A percentile compares a stretch with the other conserved stretches of the same genome.
These are phyloP conservation scores for Leishmania tarentolae DNA, from an alignment of 208 protist genomes.

Conservation along the genomic window DNA sequence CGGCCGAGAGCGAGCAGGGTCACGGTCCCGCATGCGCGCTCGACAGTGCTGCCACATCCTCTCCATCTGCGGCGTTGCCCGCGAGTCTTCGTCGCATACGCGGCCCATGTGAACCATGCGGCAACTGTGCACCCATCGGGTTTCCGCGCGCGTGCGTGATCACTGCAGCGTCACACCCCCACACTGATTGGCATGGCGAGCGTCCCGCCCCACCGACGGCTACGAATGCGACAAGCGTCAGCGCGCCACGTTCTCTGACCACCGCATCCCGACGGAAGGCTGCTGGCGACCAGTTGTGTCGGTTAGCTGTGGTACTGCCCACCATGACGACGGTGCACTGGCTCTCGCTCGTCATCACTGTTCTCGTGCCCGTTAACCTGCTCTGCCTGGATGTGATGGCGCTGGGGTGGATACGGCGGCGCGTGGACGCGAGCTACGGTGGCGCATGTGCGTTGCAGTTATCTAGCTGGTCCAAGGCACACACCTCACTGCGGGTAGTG, in stretches of 20 bases:
- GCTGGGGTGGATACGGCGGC: slow-evolving; percentile 13
- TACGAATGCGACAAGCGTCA: neutral
- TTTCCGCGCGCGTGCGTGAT: neutral
- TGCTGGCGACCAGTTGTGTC: slow-evolving; percentile 2
- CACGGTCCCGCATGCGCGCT: neutral
- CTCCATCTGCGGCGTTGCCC: neutral
- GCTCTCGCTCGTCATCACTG: slow-evolving; percentile 31
- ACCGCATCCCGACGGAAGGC: neutral
- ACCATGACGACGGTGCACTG: slow-evolving; percentile 10
- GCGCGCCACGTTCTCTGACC: neutral
- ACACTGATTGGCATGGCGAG: neutral
- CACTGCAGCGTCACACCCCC: neutral
- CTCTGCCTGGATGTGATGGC: slow-evolving; percentile 32
- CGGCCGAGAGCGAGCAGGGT: neutral
- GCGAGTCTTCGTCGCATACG: neutral
- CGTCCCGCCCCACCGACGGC: neutral
- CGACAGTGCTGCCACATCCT: neutral
- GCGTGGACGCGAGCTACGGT: slow-evolving; percentile 18
- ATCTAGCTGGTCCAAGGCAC: too few relatives aligned
- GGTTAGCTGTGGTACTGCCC: slow-evolving; percentile 10
- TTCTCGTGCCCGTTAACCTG: slow-evolving; percentile 32
- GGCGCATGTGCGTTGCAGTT: neutral
- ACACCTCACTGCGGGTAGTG: neutral
- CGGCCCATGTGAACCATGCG: neutral
- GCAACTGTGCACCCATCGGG: neutral